A percentile compares a stretch with the other conserved stretches of the same genome.
Evolutionary conservation across 163 green algal genomes (phyloP).

Genomic region (Chloromonas sp.): DNA sequence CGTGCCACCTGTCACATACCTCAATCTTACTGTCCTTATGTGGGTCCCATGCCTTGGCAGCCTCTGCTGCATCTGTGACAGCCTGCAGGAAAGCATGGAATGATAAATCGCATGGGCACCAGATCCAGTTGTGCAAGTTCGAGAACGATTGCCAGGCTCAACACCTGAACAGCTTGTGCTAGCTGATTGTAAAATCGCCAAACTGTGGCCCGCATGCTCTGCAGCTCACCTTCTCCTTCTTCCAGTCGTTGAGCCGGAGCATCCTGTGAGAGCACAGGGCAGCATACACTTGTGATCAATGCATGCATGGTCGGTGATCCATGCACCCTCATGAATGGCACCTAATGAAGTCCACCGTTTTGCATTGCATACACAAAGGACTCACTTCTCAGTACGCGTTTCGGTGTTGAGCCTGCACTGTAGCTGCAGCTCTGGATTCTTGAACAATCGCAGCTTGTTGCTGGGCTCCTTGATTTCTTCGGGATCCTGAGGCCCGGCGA

Average conservation of each 20-base stretch:
- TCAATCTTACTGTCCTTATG: slow-evolving; percentile 63
- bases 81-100: slow-evolving; percentile 20
- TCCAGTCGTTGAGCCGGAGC: slow-evolving; percentile 48
- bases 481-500: slow-evolving; percentile 58
- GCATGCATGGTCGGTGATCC: too few species aligned
- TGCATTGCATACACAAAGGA: neutral
- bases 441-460: slow-evolving; percentile 39
- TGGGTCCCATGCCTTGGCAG: slow-evolving; percentile 53
- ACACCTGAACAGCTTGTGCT: too few species aligned
- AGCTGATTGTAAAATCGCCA: too few species aligned
- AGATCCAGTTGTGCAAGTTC: too few species aligned
- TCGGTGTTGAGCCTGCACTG: slow-evolving; percentile 70
- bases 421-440: slow-evolving; percentile 64
- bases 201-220: too few species aligned
- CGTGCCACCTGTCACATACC: slow-evolving; percentile 28
- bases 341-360: too few species aligned
- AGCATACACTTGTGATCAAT: too few species aligned
- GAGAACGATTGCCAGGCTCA: too few species aligned
- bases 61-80: slow-evolving; percentile 43
- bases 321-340: too few species aligned
- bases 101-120: too few species aligned
- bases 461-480: slow-evolving; percentile 54
- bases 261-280: slow-evolving; percentile 32
- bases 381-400: slow-evolving; percentile 61
- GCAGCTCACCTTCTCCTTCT: slow-evolving; percentile 38